Evolutionary conservation across 768 basidiomycete genomes (phyloP), one percentile per base, ranked within the genome.

Genomic region (Clavulina sp.): DNA sequence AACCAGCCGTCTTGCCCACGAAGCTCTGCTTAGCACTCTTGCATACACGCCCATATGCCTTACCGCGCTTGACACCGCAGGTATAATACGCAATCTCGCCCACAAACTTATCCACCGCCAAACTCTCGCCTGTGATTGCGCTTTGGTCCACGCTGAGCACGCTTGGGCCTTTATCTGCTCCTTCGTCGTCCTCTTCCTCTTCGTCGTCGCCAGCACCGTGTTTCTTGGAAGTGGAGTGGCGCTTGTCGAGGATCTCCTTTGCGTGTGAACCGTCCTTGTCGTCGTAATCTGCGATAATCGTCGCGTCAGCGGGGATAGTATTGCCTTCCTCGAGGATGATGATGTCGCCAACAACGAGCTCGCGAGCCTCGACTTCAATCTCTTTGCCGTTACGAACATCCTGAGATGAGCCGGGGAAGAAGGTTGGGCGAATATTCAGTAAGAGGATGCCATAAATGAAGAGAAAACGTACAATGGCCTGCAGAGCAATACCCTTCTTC

Each of bases 401-500:
- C 54, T 52, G 31, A 24, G 6, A 36, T 19, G 16, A 23, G 41
- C 21, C 16, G 36, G 21, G 36, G 13, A 13, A 38, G 36, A 38
- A 38, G 13, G 13, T 21, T 38, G 36, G 21, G 13, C 21, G 21
- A 21, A 38, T 21, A 38, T 13, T 13, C 36, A 38, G 21, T 21
- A 38, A 21, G 21, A 38, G 36, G 13, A 38, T 13, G n/a, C n/a
- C 13, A 38, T 38, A 13, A 21, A 30, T 9, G 24, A n/a, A 16
- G n/a, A 49, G 29, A 52, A 1, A 28, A 3, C 56, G 18, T 30
- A 60, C 69, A 3, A 52, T 58, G 4, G 68, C 64, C 54, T 65
- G 67, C 55, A 72, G 43, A 0, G 71, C 69, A 50, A 73, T 73
- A 36, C 69, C 71, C 9, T 70, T 70, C 59, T 71, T 72, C 47